Percentiles rank a stretch among this genome's conserved stretches.
phyloP scores from a whole-genome alignment of 768 basidiomycete genomes.

The Kwoniella mangroviensis region DNA sequence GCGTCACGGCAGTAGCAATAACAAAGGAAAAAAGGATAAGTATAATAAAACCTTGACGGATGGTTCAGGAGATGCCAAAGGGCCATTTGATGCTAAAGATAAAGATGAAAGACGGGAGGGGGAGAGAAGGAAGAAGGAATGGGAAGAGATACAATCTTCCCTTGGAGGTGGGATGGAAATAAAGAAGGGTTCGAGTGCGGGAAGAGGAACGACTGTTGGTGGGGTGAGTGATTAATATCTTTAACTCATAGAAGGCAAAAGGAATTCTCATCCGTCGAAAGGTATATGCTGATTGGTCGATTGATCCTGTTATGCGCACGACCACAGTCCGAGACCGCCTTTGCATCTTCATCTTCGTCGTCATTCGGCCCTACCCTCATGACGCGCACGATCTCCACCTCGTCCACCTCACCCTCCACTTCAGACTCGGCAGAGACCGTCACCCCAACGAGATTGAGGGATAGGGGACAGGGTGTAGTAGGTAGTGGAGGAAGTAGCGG shows the following conservation, averaged over 20 bases:
- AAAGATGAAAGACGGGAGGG: conserved; percentile 34
- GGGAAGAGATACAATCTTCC: conserved; percentile 41
- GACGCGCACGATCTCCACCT: conserved; percentile 11
- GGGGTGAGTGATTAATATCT: conserved; percentile 31
- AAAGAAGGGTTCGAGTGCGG: conserved; percentile 18
- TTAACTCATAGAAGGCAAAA: not conserved
- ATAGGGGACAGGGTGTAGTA: conserved; percentile 3
- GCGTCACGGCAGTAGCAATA: conserved; percentile 8
- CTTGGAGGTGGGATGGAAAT: conserved; percentile 29
- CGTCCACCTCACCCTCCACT: conserved; percentile 3
- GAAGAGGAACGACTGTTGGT: conserved; percentile 35
- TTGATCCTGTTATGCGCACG: too few species aligned
- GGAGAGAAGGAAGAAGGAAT: conserved; percentile 35
- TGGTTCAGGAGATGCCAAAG: not conserved
- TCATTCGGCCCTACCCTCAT: conserved; percentile 21
- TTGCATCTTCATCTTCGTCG: conserved; percentile 20
- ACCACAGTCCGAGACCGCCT: conserved; percentile 34
- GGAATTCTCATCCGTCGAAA: not conserved
- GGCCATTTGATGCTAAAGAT: conserved; percentile 10
- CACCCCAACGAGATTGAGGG: conserved; percentile 8
- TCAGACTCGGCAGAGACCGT: conserved; percentile 19
- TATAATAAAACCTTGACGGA: not conserved
- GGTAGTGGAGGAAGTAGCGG: conserved; percentile 8
- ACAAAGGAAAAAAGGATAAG: conserved; percentile 1
- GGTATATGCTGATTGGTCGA: too few species aligned